Base-by-base conservation (phyloP, 208 protist genomes). In the Acanthamoeba royreba region DNA sequence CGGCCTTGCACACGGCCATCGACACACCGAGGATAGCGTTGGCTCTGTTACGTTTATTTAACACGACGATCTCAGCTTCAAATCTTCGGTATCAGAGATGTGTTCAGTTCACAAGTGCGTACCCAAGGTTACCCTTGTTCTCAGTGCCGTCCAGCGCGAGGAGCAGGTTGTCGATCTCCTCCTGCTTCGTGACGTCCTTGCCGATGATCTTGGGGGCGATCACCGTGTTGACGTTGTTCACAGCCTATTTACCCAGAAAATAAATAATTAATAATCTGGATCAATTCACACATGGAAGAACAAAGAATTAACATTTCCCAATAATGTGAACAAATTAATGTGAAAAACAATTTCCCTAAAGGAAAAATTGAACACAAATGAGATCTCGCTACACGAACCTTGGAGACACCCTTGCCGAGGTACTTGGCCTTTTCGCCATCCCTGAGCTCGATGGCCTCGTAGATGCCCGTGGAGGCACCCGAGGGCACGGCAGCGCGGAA, bases 1-100 rank as follows among this genome's bases (percentile, higher is more conserved):
- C 99, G 49, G 99, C 99, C 94, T 98, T 98, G 97, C 97, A 98
- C 87, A 99, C 98, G 31, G 99, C 99, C 98, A 99, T 99, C 35
- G 98, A 99, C 86, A 99, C 98, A 49, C 98, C 98, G 40, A 99
- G 98, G 83, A 99, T 99, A 43, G 99, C 99, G 96, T 99, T 99
- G 86, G 99, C 99, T 93, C 99, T 99, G 42, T 98, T n/a, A n/a
- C n/a, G n/a, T n/a, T n/a, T n/a, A n/a, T n/a, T n/a, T n/a, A n/a
- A n/a, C n/a, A n/a, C n/a, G n/a, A n/a, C n/a, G n/a, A n/a, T n/a
- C n/a, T n/a, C n/a, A n/a, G n/a, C n/a, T n/a, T n/a, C n/a, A n/a
- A n/a, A n/a, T n/a, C n/a, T n/a, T n/a, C n/a, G n/a, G n/a, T n/a
- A n/a, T n/a, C n/a, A n/a, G n/a, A n/a, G n/a, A n/a, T n/a, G n/a